These are phyloP conservation scores for Xylaria arbuscula DNA, from an alignment of 2,329 filamentous ascomycete genomes.

Conservation along the genomic window DNA sequence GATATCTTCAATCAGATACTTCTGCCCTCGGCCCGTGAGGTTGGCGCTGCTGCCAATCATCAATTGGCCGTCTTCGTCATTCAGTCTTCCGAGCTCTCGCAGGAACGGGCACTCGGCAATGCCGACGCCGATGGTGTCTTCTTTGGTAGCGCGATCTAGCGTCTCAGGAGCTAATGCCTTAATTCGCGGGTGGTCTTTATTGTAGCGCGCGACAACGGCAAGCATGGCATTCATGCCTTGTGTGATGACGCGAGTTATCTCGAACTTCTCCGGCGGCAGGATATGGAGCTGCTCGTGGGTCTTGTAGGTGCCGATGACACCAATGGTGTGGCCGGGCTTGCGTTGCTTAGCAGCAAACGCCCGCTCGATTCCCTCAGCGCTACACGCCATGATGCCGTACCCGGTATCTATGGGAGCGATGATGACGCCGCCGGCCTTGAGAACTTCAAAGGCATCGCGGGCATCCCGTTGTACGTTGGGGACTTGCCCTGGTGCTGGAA, in stretches of 20 bases:
- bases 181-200: conserved; percentile 21
- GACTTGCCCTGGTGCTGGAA: conserved; percentile 13
- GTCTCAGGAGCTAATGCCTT: conserved; percentile 1
- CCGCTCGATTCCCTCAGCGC: conserved; percentile 30
- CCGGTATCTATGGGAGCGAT: conserved; percentile 28
- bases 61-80: conserved; percentile 28
- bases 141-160: conserved; percentile 17
- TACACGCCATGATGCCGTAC: conserved; percentile 23
- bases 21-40: conserved; percentile 22
- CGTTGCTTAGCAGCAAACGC: conserved; percentile 29
- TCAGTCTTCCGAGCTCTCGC: conserved; percentile 22
- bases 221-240: conserved; percentile 20
- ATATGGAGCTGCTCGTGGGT: conserved; percentile 25
- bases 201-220: conserved; percentile 16
- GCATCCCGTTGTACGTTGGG: conserved; percentile 26
- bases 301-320: conserved; percentile 20
- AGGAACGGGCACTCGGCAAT: conserved; percentile 24
- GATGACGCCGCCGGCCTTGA: conserved; percentile 29
- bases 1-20: conserved; percentile 26
- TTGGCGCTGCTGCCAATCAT: conserved; percentile 32
- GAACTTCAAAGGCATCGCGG: conserved; percentile 24
- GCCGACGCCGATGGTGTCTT: conserved; percentile 25
- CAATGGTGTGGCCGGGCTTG: conserved; percentile 24
- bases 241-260: conserved; percentile 27
- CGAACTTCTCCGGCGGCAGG: conserved; percentile 26